Base-by-base conservation (phyloP, 1,284 basidiomycete genomes). In the Papiliotrema terrestris region DNA sequence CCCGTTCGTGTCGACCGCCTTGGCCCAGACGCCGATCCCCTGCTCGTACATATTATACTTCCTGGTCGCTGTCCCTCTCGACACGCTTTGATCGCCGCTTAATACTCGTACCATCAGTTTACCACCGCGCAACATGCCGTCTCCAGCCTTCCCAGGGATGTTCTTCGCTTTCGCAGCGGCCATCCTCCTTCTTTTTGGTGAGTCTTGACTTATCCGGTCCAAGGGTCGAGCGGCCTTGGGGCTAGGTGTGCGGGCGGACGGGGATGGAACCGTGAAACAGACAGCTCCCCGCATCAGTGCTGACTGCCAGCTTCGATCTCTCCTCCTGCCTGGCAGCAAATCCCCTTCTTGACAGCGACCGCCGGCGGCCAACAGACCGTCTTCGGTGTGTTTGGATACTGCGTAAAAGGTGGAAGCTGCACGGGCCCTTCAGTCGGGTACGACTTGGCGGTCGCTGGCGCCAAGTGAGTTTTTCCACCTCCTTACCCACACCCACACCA, bases 331-430 rank as follows among this genome's bases (percentile, higher is more conserved):
- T 90, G 87, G 89, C 72, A 86, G 32, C 71, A 70, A 35, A 78
- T 90, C 51, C 85, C 81, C 22, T 90, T 89, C 79, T 81, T 91
- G 36, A 75, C 82, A 53, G 82, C 83, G 22, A 78, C 75, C 3
- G 67, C 71, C 6, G 76, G 73, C 6, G 69, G 65, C 3, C 46
- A 56, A 2, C 65, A 66, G 35, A 75, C 81, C 17, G 81, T 80
- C 62, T 91, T 85, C 62, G 89, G 89, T 66, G 83, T 87, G 25
- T 89, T 89, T 69, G 89, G 89, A 2, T 84, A 80, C n/a, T 77
- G 74, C 57, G 42, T 72, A 72, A 86, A 85, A 17, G 87, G 85
- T n/a, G 82, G 43, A 66, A 72, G 9, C 59, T 78, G 59, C 54
- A 61, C 66, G 8, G 20, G 32, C 1, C 57, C 58, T 39, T 49